Base-by-base conservation (phyloP, 768 basidiomycete species). In the Russula brevipes region DNA sequence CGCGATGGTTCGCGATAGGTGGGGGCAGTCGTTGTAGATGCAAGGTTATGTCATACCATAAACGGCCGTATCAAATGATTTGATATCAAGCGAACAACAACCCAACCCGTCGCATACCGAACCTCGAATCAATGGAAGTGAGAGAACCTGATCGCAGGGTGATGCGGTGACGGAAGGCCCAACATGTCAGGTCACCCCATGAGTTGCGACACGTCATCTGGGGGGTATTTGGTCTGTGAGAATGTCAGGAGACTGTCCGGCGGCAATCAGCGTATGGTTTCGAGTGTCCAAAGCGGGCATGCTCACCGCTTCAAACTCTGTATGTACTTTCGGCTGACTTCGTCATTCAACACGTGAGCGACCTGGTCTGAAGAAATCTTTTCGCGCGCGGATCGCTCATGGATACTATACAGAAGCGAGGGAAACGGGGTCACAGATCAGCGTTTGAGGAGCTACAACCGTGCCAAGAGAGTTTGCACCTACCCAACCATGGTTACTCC, bases 401-500 rank as follows among this genome's bases (percentile, higher is more conserved):
- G 97, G 60, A 98, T 97, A 78, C 94, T 90, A 63, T 38, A 54
- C 11, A 35, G 44, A 19, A 59, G 11, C 4, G 24, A n/a, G 11
- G 17, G 14, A 17, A 39, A 42, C 41, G 16, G 11, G 41, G 41
- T 24, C n/a, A 41, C n/a, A 30, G 24, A 57, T 62, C 35, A 63
- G 30, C 39, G 24, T 49, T 39, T 7, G 19, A 54, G 24, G 19
- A 33, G 31, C 24, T 49, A 16, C 16, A 39, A 17, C 51, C 42
- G 14, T 39, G 49, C 57, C n/a, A 39, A 41, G 39, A 10, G 8
- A 24, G 3, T 58, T 45, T 11, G 79, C 87, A 44, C 75, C 1
- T 46, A 94, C 93, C 94, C 95, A 77, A 98, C 97, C 90, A 96
- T 96, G 64, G 97, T 99, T 9, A 99, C 97, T 47, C 97, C 97